Conservation (phyloP, 1,284 basidiomycete genomes). For the Gymnopus androsaceus region DNA sequence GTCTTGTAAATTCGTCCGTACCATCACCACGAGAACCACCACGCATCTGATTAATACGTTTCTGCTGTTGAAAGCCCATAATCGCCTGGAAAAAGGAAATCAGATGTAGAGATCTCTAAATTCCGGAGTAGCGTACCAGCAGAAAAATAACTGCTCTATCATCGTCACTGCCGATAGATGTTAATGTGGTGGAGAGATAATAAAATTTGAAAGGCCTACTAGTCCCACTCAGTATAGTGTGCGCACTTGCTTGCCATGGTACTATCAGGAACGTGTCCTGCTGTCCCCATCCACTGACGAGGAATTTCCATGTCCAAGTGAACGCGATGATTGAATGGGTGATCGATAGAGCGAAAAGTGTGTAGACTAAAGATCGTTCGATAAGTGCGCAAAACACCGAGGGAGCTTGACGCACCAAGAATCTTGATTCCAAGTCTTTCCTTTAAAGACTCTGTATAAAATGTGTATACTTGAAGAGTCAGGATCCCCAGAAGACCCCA, state of each 20-base stretch:
- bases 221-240: constrained; percentile 22
- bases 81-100: background rate
- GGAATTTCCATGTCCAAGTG: constrained; percentile 25
- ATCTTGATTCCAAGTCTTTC: constrained; percentile 2
- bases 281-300: constrained; percentile 24
- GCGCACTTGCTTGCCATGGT: constrained; percentile 23
- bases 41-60: background rate
- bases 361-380: constrained; percentile 14
- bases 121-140: constrained; percentile 15
- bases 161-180: constrained; percentile 15
- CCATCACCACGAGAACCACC: background rate
- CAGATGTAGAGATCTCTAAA: background rate
- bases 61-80: constrained; percentile 8
- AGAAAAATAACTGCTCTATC: constrained; percentile 23
- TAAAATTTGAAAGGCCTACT: constrained; percentile 15
- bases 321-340: constrained; percentile 24
- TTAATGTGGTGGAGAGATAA: background rate
- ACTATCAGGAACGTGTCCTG: constrained; percentile 13
- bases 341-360: constrained; percentile 21
- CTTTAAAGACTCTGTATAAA: background rate
- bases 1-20: background rate
- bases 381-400: background rate
- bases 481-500: constrained; percentile 8
- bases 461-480: background rate
- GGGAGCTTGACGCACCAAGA: background rate